Percentiles rank a stretch among this genome's conserved stretches.
Evolutionary conservation across 495 filamentous ascomycete genomes (phyloP).

Genomic region (Neurospora terricola): DNA sequence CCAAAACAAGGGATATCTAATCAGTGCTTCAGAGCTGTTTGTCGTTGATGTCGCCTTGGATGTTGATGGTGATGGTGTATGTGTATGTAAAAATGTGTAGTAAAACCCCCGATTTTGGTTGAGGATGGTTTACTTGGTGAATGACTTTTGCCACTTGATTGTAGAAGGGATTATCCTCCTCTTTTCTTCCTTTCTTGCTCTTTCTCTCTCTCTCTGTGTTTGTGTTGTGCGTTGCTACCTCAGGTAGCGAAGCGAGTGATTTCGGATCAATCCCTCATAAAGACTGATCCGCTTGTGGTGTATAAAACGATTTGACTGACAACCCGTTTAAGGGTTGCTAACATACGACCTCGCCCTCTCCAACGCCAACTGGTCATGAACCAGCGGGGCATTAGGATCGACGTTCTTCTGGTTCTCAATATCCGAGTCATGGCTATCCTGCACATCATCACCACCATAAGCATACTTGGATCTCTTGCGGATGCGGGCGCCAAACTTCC

Average conservation of each 20-base stretch:
- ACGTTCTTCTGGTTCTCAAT: constrained; percentile 18
- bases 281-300: not conserved
- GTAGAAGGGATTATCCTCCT: not conserved
- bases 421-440: constrained; percentile 4
- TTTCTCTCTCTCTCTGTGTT: not conserved
- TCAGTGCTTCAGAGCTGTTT: not conserved
- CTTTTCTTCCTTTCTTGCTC: not conserved
- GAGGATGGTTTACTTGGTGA: not conserved
- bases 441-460: constrained; percentile 41
- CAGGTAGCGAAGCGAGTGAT: not conserved
- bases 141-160: not conserved
- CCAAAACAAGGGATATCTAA: not conserved
- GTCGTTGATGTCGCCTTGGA: not conserved
- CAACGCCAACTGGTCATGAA: constrained; percentile 25
- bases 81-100: not conserved
- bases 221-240: not conserved
- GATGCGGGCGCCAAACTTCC: constrained; percentile 60
- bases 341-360: constrained; percentile 33
- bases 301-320: not conserved
- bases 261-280: not conserved
- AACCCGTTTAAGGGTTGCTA: constrained; percentile 28
- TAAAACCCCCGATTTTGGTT: not conserved
- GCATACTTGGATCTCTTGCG: constrained; percentile 55
- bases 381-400: constrained; percentile 12
- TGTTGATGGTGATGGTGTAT: not conserved